These are phyloP conservation scores for Chenopodium quinoa DNA, from an alignment of 148 eudicot genomes.

Conservation along the genomic window DNA sequence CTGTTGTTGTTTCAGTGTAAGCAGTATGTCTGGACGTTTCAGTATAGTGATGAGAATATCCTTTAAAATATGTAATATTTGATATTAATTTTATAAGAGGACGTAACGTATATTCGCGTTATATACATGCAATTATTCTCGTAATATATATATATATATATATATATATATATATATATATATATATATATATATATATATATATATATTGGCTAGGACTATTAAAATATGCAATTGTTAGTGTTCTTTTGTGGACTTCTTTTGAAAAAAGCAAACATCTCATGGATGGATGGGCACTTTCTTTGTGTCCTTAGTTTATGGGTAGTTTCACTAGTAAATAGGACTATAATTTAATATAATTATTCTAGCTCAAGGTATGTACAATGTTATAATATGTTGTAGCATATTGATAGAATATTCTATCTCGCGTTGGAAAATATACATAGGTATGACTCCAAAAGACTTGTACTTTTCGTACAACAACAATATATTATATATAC, in stretches of 20 bases:
- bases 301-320: slow-evolving; percentile 14
- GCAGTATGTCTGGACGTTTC: neutral
- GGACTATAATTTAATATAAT: neutral
- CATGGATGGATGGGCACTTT: neutral
- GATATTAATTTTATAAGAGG: slow-evolving; percentile 11
- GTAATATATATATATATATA: no score
- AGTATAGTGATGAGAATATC: neutral
- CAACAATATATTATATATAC: neutral
- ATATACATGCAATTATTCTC: neutral
- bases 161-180: no score
- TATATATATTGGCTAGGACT: neutral
- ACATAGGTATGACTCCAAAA: neutral
- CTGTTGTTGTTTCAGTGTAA: neutral
- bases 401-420: slow-evolving; percentile 15
- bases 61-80: neutral
- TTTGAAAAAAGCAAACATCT: slow-evolving; percentile 19
- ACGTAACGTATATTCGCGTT: neutral
- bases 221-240: neutral
- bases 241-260: slow-evolving; percentile 13
- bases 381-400: neutral
- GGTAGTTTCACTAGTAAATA: neutral
- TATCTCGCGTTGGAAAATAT: neutral
- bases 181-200: no score
- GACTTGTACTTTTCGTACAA: slow-evolving; percentile 2
- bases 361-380: neutral